A percentile compares a stretch with the other conserved stretches of the same genome.
Conservation (phyloP, 441 rosid species). For the Syzygium syzygioides region DNA sequence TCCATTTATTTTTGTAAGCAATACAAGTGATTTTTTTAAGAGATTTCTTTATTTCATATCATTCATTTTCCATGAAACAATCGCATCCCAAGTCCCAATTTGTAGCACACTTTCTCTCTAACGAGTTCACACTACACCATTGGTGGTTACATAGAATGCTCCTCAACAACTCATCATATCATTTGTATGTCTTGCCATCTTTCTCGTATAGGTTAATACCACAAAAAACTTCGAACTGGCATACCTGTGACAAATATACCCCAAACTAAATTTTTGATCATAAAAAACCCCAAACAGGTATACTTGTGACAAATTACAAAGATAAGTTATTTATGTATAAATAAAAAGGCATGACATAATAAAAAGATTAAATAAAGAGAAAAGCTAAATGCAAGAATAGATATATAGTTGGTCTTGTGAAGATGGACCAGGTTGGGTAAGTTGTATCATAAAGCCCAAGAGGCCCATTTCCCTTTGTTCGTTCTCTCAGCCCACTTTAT, state of each 20-base stretch:
- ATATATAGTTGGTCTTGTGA: background rate
- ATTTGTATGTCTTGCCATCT: background rate
- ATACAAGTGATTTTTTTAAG: too few species aligned
- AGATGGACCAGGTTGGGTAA: background rate
- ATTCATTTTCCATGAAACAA: too few species aligned
- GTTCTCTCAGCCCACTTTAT: background rate
- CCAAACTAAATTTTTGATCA: too few species aligned
- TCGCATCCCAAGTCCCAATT: background rate
- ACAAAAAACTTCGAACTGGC: too few species aligned
- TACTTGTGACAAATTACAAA: background rate
- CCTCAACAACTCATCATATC: background rate
- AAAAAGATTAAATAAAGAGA: background rate
- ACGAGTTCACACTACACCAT: background rate
- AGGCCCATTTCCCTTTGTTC: background rate
- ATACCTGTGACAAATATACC: too few species aligned
- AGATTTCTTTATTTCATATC: too few species aligned
- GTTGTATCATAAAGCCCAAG: background rate
- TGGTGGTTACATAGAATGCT: background rate
- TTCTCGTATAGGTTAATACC: background rate
- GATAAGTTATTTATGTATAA: background rate
- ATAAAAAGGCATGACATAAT: background rate
- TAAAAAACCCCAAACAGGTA: too few species aligned
- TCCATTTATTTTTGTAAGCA: too few species aligned
- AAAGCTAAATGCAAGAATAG: background rate
- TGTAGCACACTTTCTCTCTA: background rate